Conservation (phyloP, 106 monocot genomes). For the Apostasia ramifera region DNA sequence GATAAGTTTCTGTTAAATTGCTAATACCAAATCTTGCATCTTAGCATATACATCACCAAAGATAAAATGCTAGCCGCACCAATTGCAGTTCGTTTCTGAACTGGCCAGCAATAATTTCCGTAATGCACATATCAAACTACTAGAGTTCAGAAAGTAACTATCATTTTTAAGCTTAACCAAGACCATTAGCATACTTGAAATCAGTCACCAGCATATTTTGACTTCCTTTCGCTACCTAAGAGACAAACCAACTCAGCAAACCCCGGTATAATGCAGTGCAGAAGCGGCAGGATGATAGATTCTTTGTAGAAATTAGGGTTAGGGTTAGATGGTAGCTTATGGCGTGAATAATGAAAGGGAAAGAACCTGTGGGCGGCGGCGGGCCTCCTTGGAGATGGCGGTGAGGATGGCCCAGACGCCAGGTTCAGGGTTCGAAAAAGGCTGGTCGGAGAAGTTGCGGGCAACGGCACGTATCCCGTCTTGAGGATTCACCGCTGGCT, state of each 20-base stretch:
- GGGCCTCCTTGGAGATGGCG: slow-evolving; percentile 74
- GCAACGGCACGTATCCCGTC: slow-evolving; percentile 80
- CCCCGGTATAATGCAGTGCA: neutral
- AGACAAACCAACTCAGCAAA: neutral
- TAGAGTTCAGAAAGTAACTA: too few species aligned
- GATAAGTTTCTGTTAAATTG: too few species aligned
- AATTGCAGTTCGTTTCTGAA: too few species aligned
- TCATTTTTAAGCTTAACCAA: too few species aligned
- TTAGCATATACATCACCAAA: too few species aligned
- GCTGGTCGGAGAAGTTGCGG: slow-evolving; percentile 57
- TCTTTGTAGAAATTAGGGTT: slow-evolving; percentile 9
- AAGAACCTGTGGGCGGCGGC: slow-evolving; percentile 59
- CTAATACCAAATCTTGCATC: too few species aligned
- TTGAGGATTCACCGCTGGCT: slow-evolving; percentile 12
- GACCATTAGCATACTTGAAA: too few species aligned
- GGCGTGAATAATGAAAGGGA: neutral
- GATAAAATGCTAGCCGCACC: too few species aligned
- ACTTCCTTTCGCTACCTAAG: too few species aligned
- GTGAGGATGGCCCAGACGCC: slow-evolving; percentile 92
- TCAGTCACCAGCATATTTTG: too few species aligned
- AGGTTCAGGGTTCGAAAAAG: slow-evolving; percentile 55
- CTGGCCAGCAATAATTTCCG: too few species aligned
- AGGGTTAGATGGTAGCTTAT: neutral
- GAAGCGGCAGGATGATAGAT: neutral
- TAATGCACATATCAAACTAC: too few species aligned